Evolutionary conservation across 306 rosid species (phyloP), one percentile per base, ranked within the genome.

Genomic region (Abrus pulchellus): DNA sequence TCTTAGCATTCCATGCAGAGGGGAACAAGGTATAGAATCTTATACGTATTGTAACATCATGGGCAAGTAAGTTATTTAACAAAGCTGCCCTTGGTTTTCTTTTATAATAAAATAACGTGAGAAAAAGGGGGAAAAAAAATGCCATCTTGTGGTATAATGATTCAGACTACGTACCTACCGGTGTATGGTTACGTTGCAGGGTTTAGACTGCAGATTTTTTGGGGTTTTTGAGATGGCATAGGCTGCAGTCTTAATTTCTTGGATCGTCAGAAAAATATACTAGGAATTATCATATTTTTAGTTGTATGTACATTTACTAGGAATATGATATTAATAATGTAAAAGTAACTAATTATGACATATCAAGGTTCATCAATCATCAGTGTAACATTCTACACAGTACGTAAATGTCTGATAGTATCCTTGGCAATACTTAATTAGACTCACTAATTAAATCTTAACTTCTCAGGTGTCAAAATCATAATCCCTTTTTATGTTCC

Each of bases 31-130:
- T 44, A 75, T 72, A 61, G 87, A 59, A 80, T 83, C 85, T 80
- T 64, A 45, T 74, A 83, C 64, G 79, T 75, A 79, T 65, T 59
- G 68, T 84, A 50, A 75, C 77, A 83, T 79, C 85, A 70, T 83
- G 78, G 80, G 87, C 75, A 60, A 85, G 75, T 69, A 75, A 59
- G 79, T 54, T 77, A 50, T 49, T 38, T 69, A 62, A 69, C 68
- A 75, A 76, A 68, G 77, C 74, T 80, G 86, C 43, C 49, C 41
- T 48, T 3, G n/a, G 72, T 72, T 59, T 80, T 62, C 49, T 69
- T 75, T 38, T 68, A 60, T 20, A 32, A 62, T 61, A 70, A 43
- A 28, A 68, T 44, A 49, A 30, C 44, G 68, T 73, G 74, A 48
- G 33, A 1, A 27, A 12, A 48, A 38, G 38, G 1, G 1, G 3